Evolutionary conservation across 1,139 yeast genomes (phyloP), one percentile per base, ranked within the genome.

Genomic region (Kazachstania sp.): DNA sequence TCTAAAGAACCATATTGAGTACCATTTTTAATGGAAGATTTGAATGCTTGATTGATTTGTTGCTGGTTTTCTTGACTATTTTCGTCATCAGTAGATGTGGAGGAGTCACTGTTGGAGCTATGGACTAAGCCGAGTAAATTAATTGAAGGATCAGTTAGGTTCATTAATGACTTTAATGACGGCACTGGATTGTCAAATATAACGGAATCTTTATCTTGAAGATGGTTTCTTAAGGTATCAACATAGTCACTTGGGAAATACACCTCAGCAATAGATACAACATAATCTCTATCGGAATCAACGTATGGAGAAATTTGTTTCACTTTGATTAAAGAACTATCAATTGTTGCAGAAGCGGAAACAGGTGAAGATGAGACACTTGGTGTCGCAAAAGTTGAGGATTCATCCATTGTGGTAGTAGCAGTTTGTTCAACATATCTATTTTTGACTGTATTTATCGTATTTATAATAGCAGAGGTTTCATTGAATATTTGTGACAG

Each of bases 201-300:
- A 30, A 54, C 50, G 6, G 88, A 81, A 15, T 42, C 26, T 6
- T 28, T 12, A 49, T 76, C 66, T 44, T 68, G 65, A 38, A 84
- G 64, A 42, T 71, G 64, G 35, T 63, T 61, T 48, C 75, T 74
- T 55, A 84, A 71, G 0, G 69, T 61, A 13, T 61, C 59, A 16
- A 81, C 70, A 15, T 74, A 67, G 13, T 64, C 64, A n/a, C 68
- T 62, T 42, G 86, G 86, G 72, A 81, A 83, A 60, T 80, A 83
- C 46, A 83, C 84, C 62, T 81, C 86, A 16, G 92, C 92, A 51
- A 84, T 84, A 0, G 90, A 81, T 47, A 83, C 81, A 41, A 83
- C 74, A 62, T 83, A 83, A 47, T 65, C 66, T 41, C 67, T 67
- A 12, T 64, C 64, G 1, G 65, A 43, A 2, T 84, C 75, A 3